phyloP scores from a whole-genome alignment of 2,329 filamentous ascomycete genomes.

The Colletotrichum sp. region DNA sequence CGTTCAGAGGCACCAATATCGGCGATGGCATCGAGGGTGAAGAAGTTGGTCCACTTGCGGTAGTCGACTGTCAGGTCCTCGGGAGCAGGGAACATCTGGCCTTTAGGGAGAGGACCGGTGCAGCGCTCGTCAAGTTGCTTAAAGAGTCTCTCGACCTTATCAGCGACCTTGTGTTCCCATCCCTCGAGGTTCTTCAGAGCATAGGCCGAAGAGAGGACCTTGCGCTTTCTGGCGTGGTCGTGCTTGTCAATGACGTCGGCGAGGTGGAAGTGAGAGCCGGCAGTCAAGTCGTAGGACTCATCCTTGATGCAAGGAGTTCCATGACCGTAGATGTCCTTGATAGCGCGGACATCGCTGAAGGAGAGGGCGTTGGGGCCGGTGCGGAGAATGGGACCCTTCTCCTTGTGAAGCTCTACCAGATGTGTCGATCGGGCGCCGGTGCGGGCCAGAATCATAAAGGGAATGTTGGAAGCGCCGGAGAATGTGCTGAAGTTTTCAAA shows the following conservation, averaged over 20 bases:
- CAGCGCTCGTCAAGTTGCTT: slow-evolving; percentile 46
- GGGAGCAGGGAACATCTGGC: slow-evolving; percentile 26
- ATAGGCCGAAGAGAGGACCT: slow-evolving; percentile 54
- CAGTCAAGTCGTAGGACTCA: slow-evolving; percentile 46
- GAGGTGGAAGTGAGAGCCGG: slow-evolving; percentile 56
- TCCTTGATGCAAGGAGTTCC: slow-evolving; percentile 56
- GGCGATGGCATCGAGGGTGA: slow-evolving; percentile 61
- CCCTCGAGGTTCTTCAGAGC: slow-evolving; percentile 58
- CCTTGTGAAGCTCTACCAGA: slow-evolving; percentile 48
- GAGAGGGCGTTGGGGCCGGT: slow-evolving; percentile 50
- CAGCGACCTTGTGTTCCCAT: slow-evolving; percentile 61
- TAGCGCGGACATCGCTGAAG: slow-evolving; percentile 43
- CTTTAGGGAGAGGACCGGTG: slow-evolving; percentile 38
- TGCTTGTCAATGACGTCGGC: slow-evolving; percentile 57
- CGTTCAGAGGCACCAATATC: slow-evolving; percentile 58
- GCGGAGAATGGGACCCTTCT: slow-evolving; percentile 44
- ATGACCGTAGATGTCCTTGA: slow-evolving; percentile 57
- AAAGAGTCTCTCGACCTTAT: slow-evolving; percentile 52
- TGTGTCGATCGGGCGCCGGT: slow-evolving; percentile 46
- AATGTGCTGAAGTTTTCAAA: slow-evolving; percentile 48
- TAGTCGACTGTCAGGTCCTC: slow-evolving; percentile 54
- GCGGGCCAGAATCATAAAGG: slow-evolving; percentile 51
- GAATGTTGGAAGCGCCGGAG: slow-evolving; percentile 49
- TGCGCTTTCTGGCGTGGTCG: slow-evolving; percentile 57
- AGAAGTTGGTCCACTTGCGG: slow-evolving; percentile 58